Evolutionary conservation across 768 basidiomycete species (phyloP).

Genomic region (Royoungia palumana): DNA sequence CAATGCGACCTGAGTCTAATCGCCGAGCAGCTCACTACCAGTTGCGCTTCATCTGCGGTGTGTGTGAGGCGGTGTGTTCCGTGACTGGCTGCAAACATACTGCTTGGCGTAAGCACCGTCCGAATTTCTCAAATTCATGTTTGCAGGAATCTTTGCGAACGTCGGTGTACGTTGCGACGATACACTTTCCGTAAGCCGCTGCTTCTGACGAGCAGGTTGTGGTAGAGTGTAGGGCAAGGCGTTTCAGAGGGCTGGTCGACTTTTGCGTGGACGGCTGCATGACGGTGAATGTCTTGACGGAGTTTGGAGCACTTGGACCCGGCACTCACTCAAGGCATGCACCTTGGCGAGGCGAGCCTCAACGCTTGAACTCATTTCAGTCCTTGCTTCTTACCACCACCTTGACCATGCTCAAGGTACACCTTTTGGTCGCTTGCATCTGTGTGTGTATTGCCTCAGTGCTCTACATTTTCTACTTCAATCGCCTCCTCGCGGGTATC

Average conservation of each 20-base stretch:
- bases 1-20: slow-evolving; percentile 1
- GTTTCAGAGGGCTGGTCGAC: slow-evolving; percentile 48
- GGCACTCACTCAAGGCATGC: not conserved
- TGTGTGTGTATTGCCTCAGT: slow-evolving; percentile 53
- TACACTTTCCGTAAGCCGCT: slow-evolving; percentile 82
- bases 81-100: slow-evolving; percentile 46
- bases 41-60: slow-evolving; percentile 51
- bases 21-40: slow-evolving; percentile 35
- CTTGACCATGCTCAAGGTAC: slow-evolving; percentile 49
- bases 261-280: slow-evolving; percentile 26
- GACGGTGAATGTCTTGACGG: not conserved
- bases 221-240: slow-evolving; percentile 69
- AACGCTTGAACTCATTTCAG: not conserved
- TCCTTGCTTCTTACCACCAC: not conserved
- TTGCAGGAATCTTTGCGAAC: slow-evolving; percentile 81
- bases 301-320: too few relatives aligned
- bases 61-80: not conserved
- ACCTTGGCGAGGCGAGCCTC: too few relatives aligned
- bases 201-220: slow-evolving; percentile 73
- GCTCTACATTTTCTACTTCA: slow-evolving; percentile 89
- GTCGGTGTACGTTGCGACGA: slow-evolving; percentile 78
- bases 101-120: slow-evolving; percentile 71
- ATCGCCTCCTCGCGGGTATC: slow-evolving; percentile 71
- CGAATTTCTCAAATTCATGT: slow-evolving; percentile 81
- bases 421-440: slow-evolving; percentile 63